phyloP scores from a whole-genome alignment of 257 asterid genomes.

The Datura wrightii region DNA sequence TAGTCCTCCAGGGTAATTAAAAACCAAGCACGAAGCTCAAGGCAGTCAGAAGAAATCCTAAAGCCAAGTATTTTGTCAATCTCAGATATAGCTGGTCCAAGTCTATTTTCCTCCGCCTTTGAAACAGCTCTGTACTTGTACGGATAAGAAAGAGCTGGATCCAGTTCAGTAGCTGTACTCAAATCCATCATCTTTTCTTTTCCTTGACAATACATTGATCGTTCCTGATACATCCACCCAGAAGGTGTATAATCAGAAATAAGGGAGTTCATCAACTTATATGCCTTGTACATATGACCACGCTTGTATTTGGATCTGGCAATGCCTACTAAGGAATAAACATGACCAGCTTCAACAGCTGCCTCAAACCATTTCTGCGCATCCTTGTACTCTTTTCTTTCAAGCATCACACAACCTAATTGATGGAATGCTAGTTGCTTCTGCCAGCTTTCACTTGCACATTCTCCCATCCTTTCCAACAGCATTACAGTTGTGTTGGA shows the following conservation, averaged over 20 bases:
- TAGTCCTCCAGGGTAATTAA: constrained; percentile 71
- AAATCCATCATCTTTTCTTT: constrained; percentile 78
- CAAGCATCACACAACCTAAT: constrained; percentile 93
- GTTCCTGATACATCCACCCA: constrained; percentile 99
- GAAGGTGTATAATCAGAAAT: constrained; percentile 64
- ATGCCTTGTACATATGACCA: constrained; percentile 88
- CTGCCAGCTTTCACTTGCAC: constrained; percentile 78
- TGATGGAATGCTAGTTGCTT: constrained; percentile 83
- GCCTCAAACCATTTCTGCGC: constrained; percentile 91
- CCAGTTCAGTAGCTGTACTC: constrained; percentile 76
- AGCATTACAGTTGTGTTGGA: constrained; percentile 86
- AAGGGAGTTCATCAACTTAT: constrained; percentile 75
- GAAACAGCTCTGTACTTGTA: constrained; percentile 76
- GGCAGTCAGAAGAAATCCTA: constrained; percentile 89
- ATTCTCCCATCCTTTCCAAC: constrained; percentile 83
- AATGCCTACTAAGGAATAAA: constrained; percentile 78
- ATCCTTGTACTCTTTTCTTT: constrained; percentile 86
- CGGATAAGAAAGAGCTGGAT: constrained; percentile 90
- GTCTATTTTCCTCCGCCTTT: constrained; percentile 61
- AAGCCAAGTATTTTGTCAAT: constrained; percentile 74
- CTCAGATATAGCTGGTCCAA: constrained; percentile 76
- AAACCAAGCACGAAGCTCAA: constrained; percentile 97
- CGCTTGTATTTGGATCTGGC: constrained; percentile 85
- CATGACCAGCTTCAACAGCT: constrained; percentile 74
- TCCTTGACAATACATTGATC: constrained; percentile 76